These are phyloP conservation scores for Micractinium conductrix DNA, from an alignment of 139 green algal species.

Conservation along the genomic window DNA sequence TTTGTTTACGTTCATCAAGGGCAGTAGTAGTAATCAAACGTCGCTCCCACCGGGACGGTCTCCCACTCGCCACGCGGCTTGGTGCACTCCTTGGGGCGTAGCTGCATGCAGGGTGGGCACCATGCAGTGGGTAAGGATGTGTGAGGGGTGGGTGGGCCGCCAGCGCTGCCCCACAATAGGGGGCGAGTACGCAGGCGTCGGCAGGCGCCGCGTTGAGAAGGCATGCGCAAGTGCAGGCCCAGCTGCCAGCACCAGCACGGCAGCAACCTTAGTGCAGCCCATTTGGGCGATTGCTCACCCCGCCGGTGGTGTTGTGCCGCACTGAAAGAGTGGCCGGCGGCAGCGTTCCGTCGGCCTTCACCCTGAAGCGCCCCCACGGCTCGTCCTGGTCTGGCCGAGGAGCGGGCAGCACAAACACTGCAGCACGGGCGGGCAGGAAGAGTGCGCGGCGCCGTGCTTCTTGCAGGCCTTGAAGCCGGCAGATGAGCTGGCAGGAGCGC, in stretches of 20 bases:
- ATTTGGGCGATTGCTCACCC: background rate
- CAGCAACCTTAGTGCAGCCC: too few relatives aligned
- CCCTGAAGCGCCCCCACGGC: constrained; percentile 8
- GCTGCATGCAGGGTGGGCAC: background rate
- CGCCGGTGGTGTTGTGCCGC: constrained; percentile 12
- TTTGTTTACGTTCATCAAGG: too few relatives aligned
- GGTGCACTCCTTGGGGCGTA: background rate
- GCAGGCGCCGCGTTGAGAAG: too few relatives aligned
- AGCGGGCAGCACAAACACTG: background rate
- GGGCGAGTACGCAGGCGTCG: too few relatives aligned
- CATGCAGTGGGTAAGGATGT: background rate
- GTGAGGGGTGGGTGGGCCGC: background rate
- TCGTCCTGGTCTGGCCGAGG: background rate
- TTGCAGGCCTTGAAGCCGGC: too few relatives aligned
- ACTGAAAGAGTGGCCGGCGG: background rate
- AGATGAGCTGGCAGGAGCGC: too few relatives aligned
- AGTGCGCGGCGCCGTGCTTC: background rate
- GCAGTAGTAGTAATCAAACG: background rate
- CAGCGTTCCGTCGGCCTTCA: background rate
- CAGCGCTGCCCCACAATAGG: too few relatives aligned
- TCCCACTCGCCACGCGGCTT: background rate
- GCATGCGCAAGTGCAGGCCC: too few relatives aligned
- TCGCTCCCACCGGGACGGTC: background rate
- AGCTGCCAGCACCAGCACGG: too few relatives aligned
- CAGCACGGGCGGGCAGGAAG: background rate